Conservation (phyloP, 305 asterid species). For the Fraxinus nigra region DNA sequence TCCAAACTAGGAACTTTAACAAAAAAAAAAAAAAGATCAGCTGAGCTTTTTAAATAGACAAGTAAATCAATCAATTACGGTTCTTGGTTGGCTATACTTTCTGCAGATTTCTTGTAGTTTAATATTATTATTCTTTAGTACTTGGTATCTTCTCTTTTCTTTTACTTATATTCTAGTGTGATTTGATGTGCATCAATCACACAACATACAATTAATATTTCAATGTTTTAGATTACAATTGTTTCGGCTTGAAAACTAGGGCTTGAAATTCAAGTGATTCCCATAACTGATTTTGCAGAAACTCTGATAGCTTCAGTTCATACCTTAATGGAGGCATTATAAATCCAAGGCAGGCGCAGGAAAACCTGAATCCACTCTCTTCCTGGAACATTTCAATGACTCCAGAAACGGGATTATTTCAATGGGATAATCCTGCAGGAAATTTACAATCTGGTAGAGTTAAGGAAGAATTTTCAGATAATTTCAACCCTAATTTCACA, state of each 20-base stretch:
- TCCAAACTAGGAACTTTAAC: neutral
- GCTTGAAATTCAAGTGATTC: neutral
- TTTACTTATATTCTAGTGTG: conserved; percentile 31
- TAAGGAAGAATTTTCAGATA: conserved; percentile 47
- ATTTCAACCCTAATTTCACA: conserved; percentile 37
- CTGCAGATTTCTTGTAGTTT: conserved; percentile 22
- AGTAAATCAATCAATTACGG: conserved; percentile 23
- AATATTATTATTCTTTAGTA: conserved; percentile 10
- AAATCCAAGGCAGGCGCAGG: conserved; percentile 38
- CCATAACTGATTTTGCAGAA: conserved; percentile 29
- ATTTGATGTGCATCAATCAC: conserved; percentile 39
- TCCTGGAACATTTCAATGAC: conserved; percentile 43
- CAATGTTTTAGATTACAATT: neutral
- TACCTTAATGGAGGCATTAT: conserved; percentile 18
- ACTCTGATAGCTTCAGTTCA: conserved; percentile 30
- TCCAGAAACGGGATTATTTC: conserved; percentile 42
- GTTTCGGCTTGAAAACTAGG: conserved; percentile 3
- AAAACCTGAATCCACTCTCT: conserved; percentile 24
- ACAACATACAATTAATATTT: neutral
- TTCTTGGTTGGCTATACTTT: conserved; percentile 25
- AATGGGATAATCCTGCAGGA: conserved; percentile 32
- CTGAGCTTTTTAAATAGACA: neutral
- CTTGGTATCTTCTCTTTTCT: conserved; percentile 32
- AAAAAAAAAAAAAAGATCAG: neutral
- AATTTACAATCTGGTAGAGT: conserved; percentile 29